A percentile compares a stretch with the other conserved stretches of the same genome.
Conservation (phyloP, 1,139 yeast species). For the Taphrina deformans region DNA sequence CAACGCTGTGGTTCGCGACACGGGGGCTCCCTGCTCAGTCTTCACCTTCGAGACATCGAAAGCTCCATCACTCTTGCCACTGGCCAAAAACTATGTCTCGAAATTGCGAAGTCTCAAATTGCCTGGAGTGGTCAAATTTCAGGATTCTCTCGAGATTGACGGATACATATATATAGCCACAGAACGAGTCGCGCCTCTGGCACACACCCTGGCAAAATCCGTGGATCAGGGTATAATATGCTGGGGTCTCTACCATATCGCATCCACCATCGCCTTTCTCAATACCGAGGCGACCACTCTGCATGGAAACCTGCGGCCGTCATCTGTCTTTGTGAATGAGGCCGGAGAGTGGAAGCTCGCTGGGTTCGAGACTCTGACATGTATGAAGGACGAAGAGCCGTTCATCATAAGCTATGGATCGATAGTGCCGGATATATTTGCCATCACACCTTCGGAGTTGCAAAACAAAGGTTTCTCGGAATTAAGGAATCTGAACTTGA, state of each 20-base stretch:
- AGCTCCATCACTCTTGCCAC: slow-evolving; percentile 47
- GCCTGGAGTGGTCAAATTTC: slow-evolving; percentile 71
- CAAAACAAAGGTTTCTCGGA: slow-evolving; percentile 50
- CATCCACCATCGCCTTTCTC: slow-evolving; percentile 59
- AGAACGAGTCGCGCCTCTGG: slow-evolving; percentile 70
- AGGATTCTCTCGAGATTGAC: slow-evolving; percentile 70
- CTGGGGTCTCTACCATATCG: slow-evolving; percentile 61
- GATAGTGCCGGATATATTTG: slow-evolving; percentile 45
- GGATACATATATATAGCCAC: slow-evolving; percentile 66
- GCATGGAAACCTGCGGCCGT: slow-evolving; percentile 62
- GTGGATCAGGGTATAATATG: slow-evolving; percentile 45
- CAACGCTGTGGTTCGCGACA: slow-evolving; percentile 44
- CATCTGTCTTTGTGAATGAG: slow-evolving; percentile 63
- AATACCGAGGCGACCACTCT: slow-evolving; percentile 64
- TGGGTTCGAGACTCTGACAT: slow-evolving; percentile 72
- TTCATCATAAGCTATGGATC: slow-evolving; percentile 42
- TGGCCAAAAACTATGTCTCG: slow-evolving; percentile 65
- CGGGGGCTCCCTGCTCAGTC: slow-evolving; percentile 52
- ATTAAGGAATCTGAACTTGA: slow-evolving; percentile 38
- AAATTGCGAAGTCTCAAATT: slow-evolving; percentile 68
- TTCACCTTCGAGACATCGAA: slow-evolving; percentile 62
- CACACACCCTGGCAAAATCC: slow-evolving; percentile 43
- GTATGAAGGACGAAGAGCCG: slow-evolving; percentile 41
- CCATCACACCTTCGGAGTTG: slow-evolving; percentile 53
- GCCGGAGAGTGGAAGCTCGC: slow-evolving; percentile 83